Evolutionary conservation across 2,329 filamentous ascomycete genomes (phyloP).

Genomic region (Tolypocladium ophioglossoides): DNA sequence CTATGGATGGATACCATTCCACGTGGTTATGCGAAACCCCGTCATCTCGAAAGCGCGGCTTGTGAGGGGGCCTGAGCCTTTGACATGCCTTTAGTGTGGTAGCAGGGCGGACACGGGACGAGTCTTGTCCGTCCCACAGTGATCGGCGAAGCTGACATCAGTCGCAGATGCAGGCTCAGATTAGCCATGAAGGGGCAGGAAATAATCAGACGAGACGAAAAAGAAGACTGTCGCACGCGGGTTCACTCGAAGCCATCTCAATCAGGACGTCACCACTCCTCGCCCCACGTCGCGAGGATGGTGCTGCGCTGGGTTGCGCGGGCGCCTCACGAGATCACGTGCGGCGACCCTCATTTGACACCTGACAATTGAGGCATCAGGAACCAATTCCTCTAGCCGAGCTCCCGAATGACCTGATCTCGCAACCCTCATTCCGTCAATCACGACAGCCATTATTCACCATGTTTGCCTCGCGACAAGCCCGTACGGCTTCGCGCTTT

Average conservation of each 20-base stretch:
- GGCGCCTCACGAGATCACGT: constrained; percentile 14
- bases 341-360: neutral
- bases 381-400: no score
- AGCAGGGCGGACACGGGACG: neutral
- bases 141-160: neutral
- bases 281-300: neutral
- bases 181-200: neutral
- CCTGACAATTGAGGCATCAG: constrained; percentile 23
- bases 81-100: neutral
- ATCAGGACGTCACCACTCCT: neutral
- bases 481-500: constrained; percentile 54
- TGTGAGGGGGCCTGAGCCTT: neutral
- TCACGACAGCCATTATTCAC: constrained; percentile 17
- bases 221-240: neutral
- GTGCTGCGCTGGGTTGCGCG: constrained; percentile 5
- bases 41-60: constrained; percentile 30
- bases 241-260: neutral
- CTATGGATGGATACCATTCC: constrained; percentile 55
- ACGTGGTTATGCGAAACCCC: constrained; percentile 72
- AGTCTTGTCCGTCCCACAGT: neutral
- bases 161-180: neutral
- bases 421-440: constrained; percentile 14
- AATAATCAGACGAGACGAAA: neutral
- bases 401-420: constrained; percentile 23
- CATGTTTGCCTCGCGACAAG: constrained; percentile 56